Percentiles rank a stretch among this genome's conserved stretches.
These are phyloP conservation scores for Rubus idaeus DNA, from an alignment of 306 rosid genomes.

Conservation along the genomic window DNA sequence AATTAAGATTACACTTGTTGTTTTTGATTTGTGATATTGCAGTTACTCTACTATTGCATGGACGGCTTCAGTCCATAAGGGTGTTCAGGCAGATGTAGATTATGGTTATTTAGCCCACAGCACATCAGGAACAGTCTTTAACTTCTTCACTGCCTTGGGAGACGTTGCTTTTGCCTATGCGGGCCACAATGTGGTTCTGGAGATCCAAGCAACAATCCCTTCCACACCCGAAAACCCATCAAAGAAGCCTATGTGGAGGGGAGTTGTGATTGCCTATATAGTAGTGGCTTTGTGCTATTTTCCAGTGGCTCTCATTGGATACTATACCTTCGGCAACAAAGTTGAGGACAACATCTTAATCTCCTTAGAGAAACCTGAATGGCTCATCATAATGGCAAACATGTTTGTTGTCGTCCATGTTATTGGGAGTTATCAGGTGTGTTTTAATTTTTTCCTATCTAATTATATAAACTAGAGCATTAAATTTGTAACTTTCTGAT, in stretches of 20 bases:
- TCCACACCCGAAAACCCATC: conserved; percentile 71
- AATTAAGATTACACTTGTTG: neutral
- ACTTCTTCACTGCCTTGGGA: conserved; percentile 60
- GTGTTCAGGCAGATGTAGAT: conserved; percentile 39
- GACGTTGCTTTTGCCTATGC: conserved; percentile 71
- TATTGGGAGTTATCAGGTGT: conserved; percentile 77
- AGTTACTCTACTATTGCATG: conserved; percentile 73
- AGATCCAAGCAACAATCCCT: conserved; percentile 78
- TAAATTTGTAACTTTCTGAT: neutral
- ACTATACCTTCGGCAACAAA: conserved; percentile 49
- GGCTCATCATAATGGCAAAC: conserved; percentile 76
- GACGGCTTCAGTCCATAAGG: conserved; percentile 58
- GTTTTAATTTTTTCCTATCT: neutral
- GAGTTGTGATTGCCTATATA: conserved; percentile 63
- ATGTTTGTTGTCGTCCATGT: conserved; percentile 77
- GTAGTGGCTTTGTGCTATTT: conserved; percentile 68
- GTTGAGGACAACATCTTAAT: conserved; percentile 58
- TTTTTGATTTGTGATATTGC: conserved; percentile 17
- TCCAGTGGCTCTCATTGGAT: conserved; percentile 65
- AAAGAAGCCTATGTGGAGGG: conserved; percentile 79
- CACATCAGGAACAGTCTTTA: conserved; percentile 39
- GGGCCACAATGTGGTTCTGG: conserved; percentile 70
- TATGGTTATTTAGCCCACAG: conserved; percentile 38
- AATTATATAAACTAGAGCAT: neutral
- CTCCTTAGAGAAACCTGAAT: conserved; percentile 52